These are phyloP conservation scores for Fonsecaea pedrosoi DNA, from an alignment of 2,329 filamentous ascomycete genomes.

Conservation along the genomic window DNA sequence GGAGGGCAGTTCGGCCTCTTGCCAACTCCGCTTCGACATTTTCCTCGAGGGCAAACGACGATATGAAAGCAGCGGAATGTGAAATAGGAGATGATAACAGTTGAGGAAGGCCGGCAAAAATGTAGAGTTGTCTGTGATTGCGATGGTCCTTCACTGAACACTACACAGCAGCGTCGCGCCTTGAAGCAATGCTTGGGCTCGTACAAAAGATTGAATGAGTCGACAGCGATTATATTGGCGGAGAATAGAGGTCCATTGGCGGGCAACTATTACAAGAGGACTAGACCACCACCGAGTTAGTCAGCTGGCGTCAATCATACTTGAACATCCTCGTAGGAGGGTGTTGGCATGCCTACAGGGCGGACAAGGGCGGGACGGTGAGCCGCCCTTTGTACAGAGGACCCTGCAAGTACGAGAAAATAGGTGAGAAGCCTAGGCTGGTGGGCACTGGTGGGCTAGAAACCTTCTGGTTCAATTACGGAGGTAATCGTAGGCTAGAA, in stretches of 20 bases:
- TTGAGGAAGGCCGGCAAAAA: not conserved
- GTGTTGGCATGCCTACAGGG: not conserved
- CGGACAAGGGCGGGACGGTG: not conserved
- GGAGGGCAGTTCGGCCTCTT: constrained; percentile 40
- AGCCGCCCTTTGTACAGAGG: not conserved
- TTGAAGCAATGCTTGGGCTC: not conserved
- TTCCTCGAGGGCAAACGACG: not conserved
- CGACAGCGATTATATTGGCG: not conserved
- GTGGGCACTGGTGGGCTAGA: not conserved
- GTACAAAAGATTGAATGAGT: constrained; percentile 1
- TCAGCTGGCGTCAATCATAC: not conserved
- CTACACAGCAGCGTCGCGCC: not conserved
- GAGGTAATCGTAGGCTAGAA: not conserved
- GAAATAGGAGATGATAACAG: not conserved
- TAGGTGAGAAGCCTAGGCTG: no score
- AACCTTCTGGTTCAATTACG: not conserved
- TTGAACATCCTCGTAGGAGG: no score
- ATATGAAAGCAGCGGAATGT: not conserved
- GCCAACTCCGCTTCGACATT: constrained; percentile 41
- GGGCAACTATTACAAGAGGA: not conserved
- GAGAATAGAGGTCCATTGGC: not conserved
- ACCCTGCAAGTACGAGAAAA: not conserved
- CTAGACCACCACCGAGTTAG: not conserved
- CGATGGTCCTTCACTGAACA: not conserved
- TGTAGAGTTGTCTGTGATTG: not conserved